A percentile compares a stretch with the other conserved stretches of the same genome.
Conservation (phyloP, 306 rosid genomes). For the Vicia sativa region DNA sequence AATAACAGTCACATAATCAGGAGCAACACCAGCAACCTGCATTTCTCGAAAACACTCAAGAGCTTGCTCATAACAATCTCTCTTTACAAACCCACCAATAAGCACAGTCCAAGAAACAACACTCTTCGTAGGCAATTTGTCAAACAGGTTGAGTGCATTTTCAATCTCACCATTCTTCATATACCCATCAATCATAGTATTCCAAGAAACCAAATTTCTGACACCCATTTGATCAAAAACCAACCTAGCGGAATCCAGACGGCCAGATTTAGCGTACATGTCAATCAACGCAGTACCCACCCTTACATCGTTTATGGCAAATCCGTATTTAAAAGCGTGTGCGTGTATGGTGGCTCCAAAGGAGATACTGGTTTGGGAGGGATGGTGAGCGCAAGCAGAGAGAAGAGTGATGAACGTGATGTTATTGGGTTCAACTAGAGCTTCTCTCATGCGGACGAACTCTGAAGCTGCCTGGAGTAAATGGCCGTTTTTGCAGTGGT, state of each 20-base stretch:
- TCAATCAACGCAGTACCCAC: conserved; percentile 80
- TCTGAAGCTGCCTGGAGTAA: conserved; percentile 63
- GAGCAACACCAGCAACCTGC: conserved; percentile 67
- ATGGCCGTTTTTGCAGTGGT: conserved; percentile 59
- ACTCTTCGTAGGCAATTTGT: conserved; percentile 73
- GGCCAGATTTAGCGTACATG: conserved; percentile 76
- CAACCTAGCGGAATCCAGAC: conserved; percentile 53
- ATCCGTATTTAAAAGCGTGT: conserved; percentile 54
- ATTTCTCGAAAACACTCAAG: conserved; percentile 71
- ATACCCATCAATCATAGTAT: conserved; percentile 76
- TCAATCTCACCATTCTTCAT: conserved; percentile 61
- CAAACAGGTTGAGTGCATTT: conserved; percentile 64
- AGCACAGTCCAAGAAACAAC: conserved; percentile 80
- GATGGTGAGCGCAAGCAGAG: conserved; percentile 69
- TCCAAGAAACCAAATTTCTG: conserved; percentile 77
- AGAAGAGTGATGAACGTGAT: conserved; percentile 74
- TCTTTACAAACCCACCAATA: conserved; percentile 81
- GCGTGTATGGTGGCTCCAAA: conserved; percentile 71
- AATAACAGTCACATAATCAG: conserved; percentile 81
- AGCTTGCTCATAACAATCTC: conserved; percentile 60
- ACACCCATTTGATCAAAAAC: conserved; percentile 56
- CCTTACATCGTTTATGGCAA: conserved; percentile 60
- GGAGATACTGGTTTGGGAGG: conserved; percentile 17
- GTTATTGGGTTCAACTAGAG: conserved; percentile 69
- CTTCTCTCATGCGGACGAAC: conserved; percentile 61